Evolutionary conservation across 106 monocot genomes (phyloP), one percentile per base, ranked within the genome.

Genomic region (Phalaenopsis equestris): DNA sequence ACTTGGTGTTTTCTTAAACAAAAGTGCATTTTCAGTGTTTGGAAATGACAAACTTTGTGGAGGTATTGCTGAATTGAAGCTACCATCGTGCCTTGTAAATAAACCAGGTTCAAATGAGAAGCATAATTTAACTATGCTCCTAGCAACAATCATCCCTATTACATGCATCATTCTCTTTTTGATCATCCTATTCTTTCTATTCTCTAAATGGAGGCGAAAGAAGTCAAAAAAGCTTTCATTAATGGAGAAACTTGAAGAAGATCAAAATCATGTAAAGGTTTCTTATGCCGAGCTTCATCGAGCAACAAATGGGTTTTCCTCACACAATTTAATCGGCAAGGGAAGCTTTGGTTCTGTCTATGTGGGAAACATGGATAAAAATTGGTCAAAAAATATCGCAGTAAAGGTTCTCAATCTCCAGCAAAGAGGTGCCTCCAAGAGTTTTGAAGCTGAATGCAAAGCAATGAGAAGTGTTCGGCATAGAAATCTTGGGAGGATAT

Each of bases 371-470:
- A 30, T 80, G 42, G 38, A 46, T 52, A 10, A 52, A 10, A 42
- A 3, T 5, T 18, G 18, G 73, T 42, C 42, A 30, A 30, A 73
- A 14, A 30, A 3, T 4, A 72, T 86, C 8, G 89, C 86, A 4
- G 79, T 89, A 16, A 89, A 86, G 64, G 84, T 89, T 4, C 82
- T 89, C 7, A 75, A 86, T 41, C 89, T 89, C 23, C 10, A 84
- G 37, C 10, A 38, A 46, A 23, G n/a, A 42, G 89, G 89, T 55
- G 89, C 87, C 23, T 84, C 77, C 1, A 79, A 75, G 68, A 87
- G 82, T 67, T 89, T 89, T 58, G n/a, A 82, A 46, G 79, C 86
- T 3, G 89, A 89, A 77, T 89, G 89, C 39, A 82, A 82, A 41
- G 75, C 77, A 18, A 42, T 89, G 48, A 75, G 84, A 58, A 49